Base-by-base conservation (phyloP, 73 alveolate species). In the Stentor coeruleus region DNA sequence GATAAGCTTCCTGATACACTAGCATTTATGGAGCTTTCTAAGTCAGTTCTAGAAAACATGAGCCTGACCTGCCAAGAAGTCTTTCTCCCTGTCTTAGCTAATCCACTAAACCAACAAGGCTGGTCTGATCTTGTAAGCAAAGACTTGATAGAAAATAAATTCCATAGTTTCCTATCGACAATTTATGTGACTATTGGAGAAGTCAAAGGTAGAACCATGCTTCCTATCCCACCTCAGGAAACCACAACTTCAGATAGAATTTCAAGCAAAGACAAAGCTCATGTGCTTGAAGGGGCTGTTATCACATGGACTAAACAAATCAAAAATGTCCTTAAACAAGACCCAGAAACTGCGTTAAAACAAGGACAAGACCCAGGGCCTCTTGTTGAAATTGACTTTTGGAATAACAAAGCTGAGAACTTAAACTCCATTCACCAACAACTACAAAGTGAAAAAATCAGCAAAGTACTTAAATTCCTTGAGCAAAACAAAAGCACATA, bases 271-370 rank as follows among this genome's bases (percentile, higher is more conserved):
- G 99, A 98, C 90, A 97, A 96, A 87, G 99, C 99, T 35, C 99
- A 98, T 81, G 98, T 98, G 26, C 96, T 97, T 77, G 99, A 98
- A 88, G 99, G 99, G 59, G 99, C 99, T 37, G 96, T 98, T 58
- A 97, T 98, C 57, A 97, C 99, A 59, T 98, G 99, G 99, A 98
- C 99, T 36, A 97, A 97, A 84, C 97, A 97, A 90, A 98, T 98
- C 89, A 92, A 98, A 91, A 97, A 97, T 81, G 99, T 98, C 39
- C 88, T 98, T 84, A 97, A 98, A 87, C 98, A 97, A 85, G 99
- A 97, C 83, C 99, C 99, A 3, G 99, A 98, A 84, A 92, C 96
- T 59, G 98, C 98, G 6, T 77, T 87, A 33, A 86, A 85, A 72
- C 81, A 40, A 79, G 86, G 98, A 59, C 94, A 97, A 39, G 95